Conservation (phyloP, 179 eudicot genomes). For the Silene vulgaris region DNA sequence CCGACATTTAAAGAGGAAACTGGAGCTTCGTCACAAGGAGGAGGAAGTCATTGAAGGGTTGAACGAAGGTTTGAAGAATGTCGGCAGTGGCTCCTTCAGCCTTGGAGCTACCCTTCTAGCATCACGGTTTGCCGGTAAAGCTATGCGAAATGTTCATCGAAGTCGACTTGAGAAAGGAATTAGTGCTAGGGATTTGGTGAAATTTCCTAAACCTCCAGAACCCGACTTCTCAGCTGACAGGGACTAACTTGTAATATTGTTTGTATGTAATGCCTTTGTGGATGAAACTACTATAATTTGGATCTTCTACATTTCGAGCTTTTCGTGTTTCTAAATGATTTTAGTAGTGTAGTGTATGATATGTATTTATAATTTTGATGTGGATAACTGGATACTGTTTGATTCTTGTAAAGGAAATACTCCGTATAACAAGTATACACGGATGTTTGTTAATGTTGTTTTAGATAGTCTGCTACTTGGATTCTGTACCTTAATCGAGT, state of each 20-base stretch:
- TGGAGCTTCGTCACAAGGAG: constrained; percentile 47
- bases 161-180: constrained; percentile 55
- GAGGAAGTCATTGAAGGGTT: constrained; percentile 58
- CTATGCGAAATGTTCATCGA: constrained; percentile 80
- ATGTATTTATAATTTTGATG: constrained; percentile 11
- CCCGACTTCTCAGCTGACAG: constrained; percentile 87
- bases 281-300: constrained; percentile 8
- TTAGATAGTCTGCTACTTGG: too few relatives aligned
- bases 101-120: constrained; percentile 77
- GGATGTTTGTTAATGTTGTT: not conserved
- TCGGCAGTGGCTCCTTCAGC: constrained; percentile 49
- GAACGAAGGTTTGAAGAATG: constrained; percentile 33
- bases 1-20: constrained; percentile 62
- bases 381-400: not conserved
- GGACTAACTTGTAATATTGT: constrained; percentile 33
- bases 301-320: not conserved
- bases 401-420: not conserved
- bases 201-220: constrained; percentile 88
- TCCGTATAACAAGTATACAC: constrained; percentile 8
- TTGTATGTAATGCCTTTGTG: constrained; percentile 10
- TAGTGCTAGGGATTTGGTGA: constrained; percentile 57
- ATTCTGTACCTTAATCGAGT: too few relatives aligned
- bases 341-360: constrained; percentile 20
- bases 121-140: constrained; percentile 77
- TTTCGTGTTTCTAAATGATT: constrained; percentile 1